Percentiles rank a stretch among this genome's conserved stretches.
Evolutionary conservation across 2,329 filamentous ascomycete genomes (phyloP).

Genomic region (Colletotrichum musicola): DNA sequence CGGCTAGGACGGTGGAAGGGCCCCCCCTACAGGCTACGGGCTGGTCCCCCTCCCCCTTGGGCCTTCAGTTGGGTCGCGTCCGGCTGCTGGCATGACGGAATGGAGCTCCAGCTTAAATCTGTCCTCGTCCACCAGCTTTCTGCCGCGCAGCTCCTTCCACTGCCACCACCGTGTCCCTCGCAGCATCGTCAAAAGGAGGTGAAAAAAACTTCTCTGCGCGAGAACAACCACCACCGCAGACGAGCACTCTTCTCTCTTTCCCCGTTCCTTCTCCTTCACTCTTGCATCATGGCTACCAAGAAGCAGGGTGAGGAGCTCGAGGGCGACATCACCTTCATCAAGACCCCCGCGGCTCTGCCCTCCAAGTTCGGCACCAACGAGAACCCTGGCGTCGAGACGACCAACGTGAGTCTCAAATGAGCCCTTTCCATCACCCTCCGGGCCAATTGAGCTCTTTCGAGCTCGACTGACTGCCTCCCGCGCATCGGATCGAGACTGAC

Average conservation of each 20-base stretch:
- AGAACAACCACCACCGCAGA: not conserved
- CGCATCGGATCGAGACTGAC: conserved; percentile 8
- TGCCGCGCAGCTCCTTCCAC: not conserved
- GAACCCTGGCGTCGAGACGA: conserved; percentile 65
- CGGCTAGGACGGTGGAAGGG: conserved; percentile 12
- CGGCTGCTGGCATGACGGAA: conserved; percentile 18
- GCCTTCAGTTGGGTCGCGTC: not conserved
- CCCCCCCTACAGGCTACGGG: conserved; percentile 4
- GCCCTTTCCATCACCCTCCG: not conserved
- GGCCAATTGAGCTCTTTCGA: not conserved
- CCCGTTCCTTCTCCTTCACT: not conserved
- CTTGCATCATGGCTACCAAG: conserved; percentile 39
- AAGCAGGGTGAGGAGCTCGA: conserved; percentile 44
- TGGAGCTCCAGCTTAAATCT: conserved; percentile 37
- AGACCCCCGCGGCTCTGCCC: conserved; percentile 53
- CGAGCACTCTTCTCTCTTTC: not conserved
- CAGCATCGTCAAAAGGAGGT: not conserved
- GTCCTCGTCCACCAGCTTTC: conserved; percentile 16
- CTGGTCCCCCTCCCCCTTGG: not conserved
- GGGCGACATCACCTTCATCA: conserved; percentile 57
- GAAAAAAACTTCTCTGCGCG: conserved; percentile 10
- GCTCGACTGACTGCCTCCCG: conserved; percentile 8
- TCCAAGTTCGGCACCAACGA: conserved; percentile 78
- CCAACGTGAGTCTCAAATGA: conserved; percentile 47
- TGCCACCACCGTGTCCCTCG: not conserved